phyloP scores from a whole-genome alignment of 148 eudicot species.

The Agrostemma githago region DNA sequence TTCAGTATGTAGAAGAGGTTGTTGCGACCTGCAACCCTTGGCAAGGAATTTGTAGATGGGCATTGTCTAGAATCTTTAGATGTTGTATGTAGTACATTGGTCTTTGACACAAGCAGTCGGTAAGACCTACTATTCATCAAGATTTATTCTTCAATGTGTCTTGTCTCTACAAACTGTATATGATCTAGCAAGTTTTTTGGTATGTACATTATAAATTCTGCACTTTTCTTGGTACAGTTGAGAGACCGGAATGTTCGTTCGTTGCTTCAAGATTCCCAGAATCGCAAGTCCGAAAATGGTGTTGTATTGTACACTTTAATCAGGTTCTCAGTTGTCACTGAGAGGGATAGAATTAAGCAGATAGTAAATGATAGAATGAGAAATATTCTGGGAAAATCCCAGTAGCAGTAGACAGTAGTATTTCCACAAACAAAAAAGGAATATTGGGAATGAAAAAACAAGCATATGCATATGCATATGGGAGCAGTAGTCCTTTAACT shows the following conservation, averaged over 20 bases:
- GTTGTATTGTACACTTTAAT: too few relatives aligned
- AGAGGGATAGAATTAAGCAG: too few relatives aligned
- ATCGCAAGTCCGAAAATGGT: too few relatives aligned
- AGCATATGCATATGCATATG: conserved; percentile 7
- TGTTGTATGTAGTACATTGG: conserved; percentile 27
- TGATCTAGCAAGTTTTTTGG: not conserved
- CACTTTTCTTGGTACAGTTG: not conserved
- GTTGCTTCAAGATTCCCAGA: not conserved
- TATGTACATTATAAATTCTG: not conserved
- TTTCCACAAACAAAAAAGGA: not conserved
- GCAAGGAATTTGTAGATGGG: conserved; percentile 28
- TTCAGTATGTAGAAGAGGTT: conserved; percentile 10
- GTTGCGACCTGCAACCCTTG: conserved; percentile 6
- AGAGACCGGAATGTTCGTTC: too few relatives aligned
- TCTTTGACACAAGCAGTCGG: conserved; percentile 22
- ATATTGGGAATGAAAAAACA: conserved; percentile 23
- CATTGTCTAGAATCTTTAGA: conserved; percentile 18
- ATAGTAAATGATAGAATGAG: too few relatives aligned
- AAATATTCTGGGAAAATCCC: too few relatives aligned
- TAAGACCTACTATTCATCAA: conserved; percentile 11
- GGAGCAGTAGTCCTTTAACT: not conserved
- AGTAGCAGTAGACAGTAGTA: not conserved
- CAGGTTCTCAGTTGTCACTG: too few relatives aligned
- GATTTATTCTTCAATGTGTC: not conserved
- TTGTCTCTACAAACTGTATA: not conserved